These are phyloP conservation scores for Plasmopara viticola DNA, from an alignment of 352 stramenopile species.

Conservation along the genomic window DNA sequence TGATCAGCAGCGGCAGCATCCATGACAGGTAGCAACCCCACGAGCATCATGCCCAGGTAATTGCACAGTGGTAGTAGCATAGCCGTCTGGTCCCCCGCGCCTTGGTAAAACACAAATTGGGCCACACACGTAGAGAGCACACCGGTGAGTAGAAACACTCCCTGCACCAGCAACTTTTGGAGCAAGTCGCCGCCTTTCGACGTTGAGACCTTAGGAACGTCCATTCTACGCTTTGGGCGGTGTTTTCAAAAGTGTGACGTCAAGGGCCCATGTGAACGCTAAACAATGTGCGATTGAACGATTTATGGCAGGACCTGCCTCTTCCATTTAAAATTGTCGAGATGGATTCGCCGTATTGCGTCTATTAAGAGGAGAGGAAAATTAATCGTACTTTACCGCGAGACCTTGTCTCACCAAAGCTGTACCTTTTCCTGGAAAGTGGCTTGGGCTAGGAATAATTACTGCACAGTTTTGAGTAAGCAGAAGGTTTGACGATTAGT, in stretches of 20 bases:
- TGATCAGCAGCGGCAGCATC: slow-evolving; percentile 1
- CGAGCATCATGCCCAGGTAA: slow-evolving; percentile 84
- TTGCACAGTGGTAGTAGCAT: slow-evolving; percentile 86
- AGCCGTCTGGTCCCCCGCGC: slow-evolving; percentile 68
- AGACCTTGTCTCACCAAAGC: too few species aligned
- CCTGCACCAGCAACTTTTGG: slow-evolving; percentile 36
- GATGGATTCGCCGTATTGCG: too few species aligned
- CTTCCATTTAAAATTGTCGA: too few species aligned
- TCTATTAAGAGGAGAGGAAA: too few species aligned
- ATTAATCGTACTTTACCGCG: too few species aligned
- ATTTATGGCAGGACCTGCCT: too few species aligned
- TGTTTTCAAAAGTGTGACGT: too few species aligned
- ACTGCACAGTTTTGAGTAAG: background rate
- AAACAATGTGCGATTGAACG: too few species aligned
- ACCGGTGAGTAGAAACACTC: slow-evolving; percentile 73
- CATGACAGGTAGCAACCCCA: slow-evolving; percentile 44
- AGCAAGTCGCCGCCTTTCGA: background rate
- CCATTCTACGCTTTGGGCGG: background rate
- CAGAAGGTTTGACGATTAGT: background rate
- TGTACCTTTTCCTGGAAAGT: too few species aligned
- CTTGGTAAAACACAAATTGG: slow-evolving; percentile 82
- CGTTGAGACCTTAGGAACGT: background rate
- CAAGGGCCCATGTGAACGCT: too few species aligned
- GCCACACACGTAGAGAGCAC: slow-evolving; percentile 81
- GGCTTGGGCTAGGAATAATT: too few species aligned